phyloP scores from a whole-genome alignment of 2,329 filamentous ascomycete species.

The Cladosporium velox region DNA sequence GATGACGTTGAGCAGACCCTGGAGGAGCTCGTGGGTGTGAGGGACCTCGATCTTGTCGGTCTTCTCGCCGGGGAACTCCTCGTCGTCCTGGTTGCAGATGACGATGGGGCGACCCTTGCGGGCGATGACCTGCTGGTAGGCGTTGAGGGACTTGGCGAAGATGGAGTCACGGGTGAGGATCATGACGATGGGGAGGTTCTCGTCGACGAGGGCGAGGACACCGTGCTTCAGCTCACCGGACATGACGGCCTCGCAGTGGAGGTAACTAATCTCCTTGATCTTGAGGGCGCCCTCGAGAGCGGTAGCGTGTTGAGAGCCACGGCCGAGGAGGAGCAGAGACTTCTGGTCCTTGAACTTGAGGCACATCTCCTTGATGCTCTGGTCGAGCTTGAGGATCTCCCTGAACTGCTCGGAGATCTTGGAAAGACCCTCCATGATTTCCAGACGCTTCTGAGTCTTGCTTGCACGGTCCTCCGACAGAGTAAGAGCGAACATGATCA shows the following conservation, averaged over 20 bases:
- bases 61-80: constrained; percentile 83
- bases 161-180: constrained; percentile 94
- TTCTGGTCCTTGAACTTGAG: constrained; percentile 97
- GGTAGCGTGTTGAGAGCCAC: constrained; percentile 95
- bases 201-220: constrained; percentile 93
- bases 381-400: constrained; percentile 85
- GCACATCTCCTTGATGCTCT: constrained; percentile 92
- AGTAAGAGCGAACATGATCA: constrained; percentile 99
- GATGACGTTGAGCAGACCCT: constrained; percentile 96
- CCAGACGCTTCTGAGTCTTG: constrained; percentile 85
- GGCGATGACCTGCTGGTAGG: constrained; percentile 98
- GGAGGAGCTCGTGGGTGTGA: constrained; percentile 89
- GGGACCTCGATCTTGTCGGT: constrained; percentile 98
- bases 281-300: constrained; percentile 95
- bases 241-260: constrained; percentile 99
- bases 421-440: constrained; percentile 92
- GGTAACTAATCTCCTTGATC: constrained; percentile 99
- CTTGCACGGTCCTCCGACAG: constrained; percentile 95
- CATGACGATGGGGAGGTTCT: constrained; percentile 99
- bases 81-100: constrained; percentile 89
- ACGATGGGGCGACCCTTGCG: constrained; percentile 95
- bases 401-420: constrained; percentile 90
- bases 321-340: constrained; percentile 86
- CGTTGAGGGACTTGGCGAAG: constrained; percentile 98
- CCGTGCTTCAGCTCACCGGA: constrained; percentile 99